Percentiles rank a stretch among this genome's conserved stretches.
phyloP scores from a whole-genome alignment of 1,284 basidiomycete species.

The Golubevia pallescens region DNA sequence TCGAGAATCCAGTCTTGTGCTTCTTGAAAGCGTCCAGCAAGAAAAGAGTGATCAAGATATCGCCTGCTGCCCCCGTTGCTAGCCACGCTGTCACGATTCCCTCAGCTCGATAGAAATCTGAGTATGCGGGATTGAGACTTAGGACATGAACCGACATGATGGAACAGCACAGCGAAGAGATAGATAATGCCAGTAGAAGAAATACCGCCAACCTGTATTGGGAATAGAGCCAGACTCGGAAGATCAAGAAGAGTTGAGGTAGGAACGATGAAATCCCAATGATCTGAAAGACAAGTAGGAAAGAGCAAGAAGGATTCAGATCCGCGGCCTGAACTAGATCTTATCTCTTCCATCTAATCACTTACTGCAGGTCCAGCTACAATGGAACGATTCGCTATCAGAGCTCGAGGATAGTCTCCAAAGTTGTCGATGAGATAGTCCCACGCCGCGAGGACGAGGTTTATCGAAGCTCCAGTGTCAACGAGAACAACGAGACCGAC shows the following conservation, averaged over 20 bases:
- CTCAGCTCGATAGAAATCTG: neutral
- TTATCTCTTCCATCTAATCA: neutral
- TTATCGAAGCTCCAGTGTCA: neutral
- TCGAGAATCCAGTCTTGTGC: neutral
- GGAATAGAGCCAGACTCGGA: too few species aligned
- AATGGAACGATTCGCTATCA: neutral
- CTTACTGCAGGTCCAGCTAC: neutral
- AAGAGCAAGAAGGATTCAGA: too few species aligned
- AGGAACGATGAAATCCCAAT: too few species aligned
- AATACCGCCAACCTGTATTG: neutral
- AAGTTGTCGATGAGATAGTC: neutral
- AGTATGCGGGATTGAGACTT: neutral
- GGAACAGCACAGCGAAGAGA: neutral
- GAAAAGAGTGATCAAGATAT: neutral
- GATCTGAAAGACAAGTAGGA: too few species aligned
- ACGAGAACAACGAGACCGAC: neutral
- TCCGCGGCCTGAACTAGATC: too few species aligned
- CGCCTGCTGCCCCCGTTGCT: neutral
- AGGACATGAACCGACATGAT: neutral
- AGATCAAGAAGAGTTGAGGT: too few species aligned
- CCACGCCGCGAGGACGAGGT: neutral
- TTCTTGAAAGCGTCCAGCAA: neutral
- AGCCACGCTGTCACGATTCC: neutral
- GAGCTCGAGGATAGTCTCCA: neutral
- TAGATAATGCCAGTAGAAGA: neutral